phyloP scores from a whole-genome alignment of 2,329 filamentous ascomycete species.

The Scedosporium aurantiacum region DNA sequence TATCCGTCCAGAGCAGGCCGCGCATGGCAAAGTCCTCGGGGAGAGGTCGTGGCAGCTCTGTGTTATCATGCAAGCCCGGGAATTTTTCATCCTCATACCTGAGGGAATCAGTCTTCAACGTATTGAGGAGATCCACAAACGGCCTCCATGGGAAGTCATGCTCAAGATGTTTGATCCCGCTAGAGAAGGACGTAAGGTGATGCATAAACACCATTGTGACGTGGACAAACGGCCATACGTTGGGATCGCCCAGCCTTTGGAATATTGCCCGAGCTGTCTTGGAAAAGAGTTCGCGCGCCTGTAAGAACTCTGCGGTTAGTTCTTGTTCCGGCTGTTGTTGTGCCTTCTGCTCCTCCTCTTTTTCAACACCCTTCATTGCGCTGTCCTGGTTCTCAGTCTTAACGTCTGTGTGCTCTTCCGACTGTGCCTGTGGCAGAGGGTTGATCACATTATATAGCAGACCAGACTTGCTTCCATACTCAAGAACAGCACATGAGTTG shows the following conservation, averaged over 20 bases:
- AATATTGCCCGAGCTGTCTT: not conserved
- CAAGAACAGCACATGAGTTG: constrained; percentile 1
- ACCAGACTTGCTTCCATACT: constrained; percentile 1
- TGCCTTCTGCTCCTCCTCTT: not conserved
- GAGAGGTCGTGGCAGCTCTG: constrained; percentile 33
- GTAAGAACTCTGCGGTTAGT: not conserved
- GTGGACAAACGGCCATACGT: constrained; percentile 52
- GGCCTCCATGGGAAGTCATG: constrained; percentile 40
- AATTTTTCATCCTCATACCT: not conserved
- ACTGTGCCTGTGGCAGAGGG: not conserved
- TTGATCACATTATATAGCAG: not conserved
- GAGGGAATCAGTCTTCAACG: constrained; percentile 10
- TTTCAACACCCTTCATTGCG: not conserved
- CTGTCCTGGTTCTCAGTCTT: not conserved
- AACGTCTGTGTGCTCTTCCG: not conserved
- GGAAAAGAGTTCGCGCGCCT: not conserved
- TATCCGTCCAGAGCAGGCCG: constrained; percentile 48
- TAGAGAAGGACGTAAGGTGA: constrained; percentile 28
- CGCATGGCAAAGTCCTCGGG: constrained; percentile 60
- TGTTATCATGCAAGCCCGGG: not conserved
- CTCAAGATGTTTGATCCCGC: constrained; percentile 33
- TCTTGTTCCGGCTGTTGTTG: not conserved
- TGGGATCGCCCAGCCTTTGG: constrained; percentile 33
- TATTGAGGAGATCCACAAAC: constrained; percentile 30
- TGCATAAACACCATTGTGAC: constrained; percentile 48